A percentile compares a stretch with the other conserved stretches of the same genome.
These are phyloP conservation scores for Mesostigma viride DNA, from an alignment of 139 green algal genomes.

Conservation along the genomic window DNA sequence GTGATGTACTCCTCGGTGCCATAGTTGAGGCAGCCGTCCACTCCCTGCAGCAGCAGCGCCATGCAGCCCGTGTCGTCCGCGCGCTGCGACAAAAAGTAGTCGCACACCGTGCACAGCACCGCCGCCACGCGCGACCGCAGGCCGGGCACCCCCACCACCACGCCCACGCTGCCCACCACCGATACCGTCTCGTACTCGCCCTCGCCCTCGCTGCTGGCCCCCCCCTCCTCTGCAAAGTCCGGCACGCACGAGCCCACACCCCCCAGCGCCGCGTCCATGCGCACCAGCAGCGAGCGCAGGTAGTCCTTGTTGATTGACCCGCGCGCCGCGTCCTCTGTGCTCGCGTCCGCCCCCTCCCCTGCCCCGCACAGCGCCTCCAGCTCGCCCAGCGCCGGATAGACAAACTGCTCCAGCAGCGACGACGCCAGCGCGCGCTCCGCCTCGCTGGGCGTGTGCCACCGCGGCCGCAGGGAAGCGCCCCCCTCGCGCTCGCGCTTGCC, in stretches of 20 bases:
- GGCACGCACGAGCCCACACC: conserved; percentile 1
- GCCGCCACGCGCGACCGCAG: neutral
- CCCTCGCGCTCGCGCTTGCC: too few species aligned
- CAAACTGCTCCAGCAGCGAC: conserved; percentile 11
- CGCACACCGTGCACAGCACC: neutral
- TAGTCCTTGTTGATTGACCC: conserved; percentile 6
- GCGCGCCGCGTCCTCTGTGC: too few species aligned
- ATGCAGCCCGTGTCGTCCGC: conserved; percentile 2
- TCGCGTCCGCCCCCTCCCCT: too few species aligned
- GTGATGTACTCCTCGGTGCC: neutral
- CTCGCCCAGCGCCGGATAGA: conserved; percentile 3
- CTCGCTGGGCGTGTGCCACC: conserved; percentile 13
- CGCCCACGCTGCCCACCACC: conserved; percentile 3
- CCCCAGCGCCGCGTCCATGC: neutral
- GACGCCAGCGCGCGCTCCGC: conserved; percentile 12
- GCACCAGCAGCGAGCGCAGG: conserved; percentile 12
- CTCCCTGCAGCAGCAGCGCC: neutral
- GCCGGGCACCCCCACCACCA: neutral
- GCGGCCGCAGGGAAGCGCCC: too few species aligned
- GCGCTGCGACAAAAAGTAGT: neutral
- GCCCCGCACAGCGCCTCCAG: conserved; percentile 6
- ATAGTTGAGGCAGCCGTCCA: neutral
- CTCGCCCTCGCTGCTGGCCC: neutral
- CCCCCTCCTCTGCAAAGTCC: conserved; percentile 2
- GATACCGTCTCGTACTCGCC: neutral